Evolutionary conservation across 345 rosid species (phyloP).

Genomic region (Gossypioides kirkii): DNA sequence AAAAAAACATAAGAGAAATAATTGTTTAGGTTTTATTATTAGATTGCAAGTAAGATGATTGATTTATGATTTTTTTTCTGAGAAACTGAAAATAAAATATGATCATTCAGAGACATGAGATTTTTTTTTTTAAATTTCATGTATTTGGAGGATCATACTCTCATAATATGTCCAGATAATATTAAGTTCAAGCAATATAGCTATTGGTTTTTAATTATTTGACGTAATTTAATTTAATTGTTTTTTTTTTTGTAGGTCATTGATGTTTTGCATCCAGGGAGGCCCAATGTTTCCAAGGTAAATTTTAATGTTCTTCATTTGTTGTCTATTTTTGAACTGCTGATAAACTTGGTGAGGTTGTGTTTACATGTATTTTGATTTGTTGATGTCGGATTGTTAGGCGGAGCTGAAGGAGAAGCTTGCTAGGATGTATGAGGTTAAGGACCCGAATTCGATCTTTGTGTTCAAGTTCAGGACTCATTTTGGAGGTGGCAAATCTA

Average conservation of each 20-base stretch:
- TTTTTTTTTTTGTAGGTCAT: background rate
- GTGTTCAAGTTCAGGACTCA: constrained; percentile 3
- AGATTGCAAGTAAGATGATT: background rate
- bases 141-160: too few relatives aligned
- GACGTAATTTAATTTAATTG: too few relatives aligned
- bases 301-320: background rate
- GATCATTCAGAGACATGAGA: background rate
- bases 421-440: background rate
- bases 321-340: background rate
- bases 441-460: background rate
- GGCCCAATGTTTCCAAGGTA: constrained; percentile 4
- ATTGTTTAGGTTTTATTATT: background rate
- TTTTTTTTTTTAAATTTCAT: too few relatives aligned
- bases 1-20: background rate
- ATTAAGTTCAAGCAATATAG: too few relatives aligned
- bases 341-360: background rate
- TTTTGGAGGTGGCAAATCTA: background rate
- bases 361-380: background rate
- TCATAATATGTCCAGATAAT: too few relatives aligned
- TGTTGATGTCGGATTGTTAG: background rate
- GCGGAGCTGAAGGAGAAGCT: constrained; percentile 2
- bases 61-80: background rate
- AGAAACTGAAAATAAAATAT: background rate
- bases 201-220: background rate
- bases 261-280: constrained; percentile 7